Evolutionary conservation across 2,329 filamentous ascomycete species (phyloP), one percentile per base, ranked within the genome.

Genomic region (Fonsecaea erecta): DNA sequence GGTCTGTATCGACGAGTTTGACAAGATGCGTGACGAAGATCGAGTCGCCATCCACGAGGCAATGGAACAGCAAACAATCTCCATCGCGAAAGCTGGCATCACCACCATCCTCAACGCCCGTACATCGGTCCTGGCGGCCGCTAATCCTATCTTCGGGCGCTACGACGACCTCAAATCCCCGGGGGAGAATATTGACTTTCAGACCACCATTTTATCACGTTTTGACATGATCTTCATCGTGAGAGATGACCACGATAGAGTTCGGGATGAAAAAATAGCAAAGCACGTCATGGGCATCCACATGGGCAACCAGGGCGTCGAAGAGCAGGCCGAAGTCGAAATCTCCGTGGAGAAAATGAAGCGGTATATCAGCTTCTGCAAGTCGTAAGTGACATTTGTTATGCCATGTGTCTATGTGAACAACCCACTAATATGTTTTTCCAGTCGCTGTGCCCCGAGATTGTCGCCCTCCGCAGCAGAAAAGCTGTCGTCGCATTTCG

Each of bases 161-260:
- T 99, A 99, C 79, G 95, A 99, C 77, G 95, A 99, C 74, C 89
- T 99, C 83, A 98, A 98, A 78, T 93, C 91, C 0, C 95, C 95
- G 0, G 95, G 95, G 65, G 95, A 99, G 79, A 99, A 99, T 76
- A 99, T 99, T 71, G 95, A 99, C 79, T 99, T 99, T 79, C 95
- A 99, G 75, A 99, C 95, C 0, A 99, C 95, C 2, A 98, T 99
- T 74, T 77, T 99, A 70, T 98, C 94, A 1, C 91, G 95, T 85
- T 99, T 99, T 77, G 95, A 99, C 78, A 97, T 99, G 92, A 98
- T 99, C 71, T 99, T 98, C 82, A 97, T 99, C 71, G 94, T 99
- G 68, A 92, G 91, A 72, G 95, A 99, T 77, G 93, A 96, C 68
- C 95, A 99, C 77, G 92, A 94, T 68, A 86, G 92, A 52, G 89